Base-by-base conservation (phyloP, 257 asterid genomes). In the Hygrophila difformis region DNA sequence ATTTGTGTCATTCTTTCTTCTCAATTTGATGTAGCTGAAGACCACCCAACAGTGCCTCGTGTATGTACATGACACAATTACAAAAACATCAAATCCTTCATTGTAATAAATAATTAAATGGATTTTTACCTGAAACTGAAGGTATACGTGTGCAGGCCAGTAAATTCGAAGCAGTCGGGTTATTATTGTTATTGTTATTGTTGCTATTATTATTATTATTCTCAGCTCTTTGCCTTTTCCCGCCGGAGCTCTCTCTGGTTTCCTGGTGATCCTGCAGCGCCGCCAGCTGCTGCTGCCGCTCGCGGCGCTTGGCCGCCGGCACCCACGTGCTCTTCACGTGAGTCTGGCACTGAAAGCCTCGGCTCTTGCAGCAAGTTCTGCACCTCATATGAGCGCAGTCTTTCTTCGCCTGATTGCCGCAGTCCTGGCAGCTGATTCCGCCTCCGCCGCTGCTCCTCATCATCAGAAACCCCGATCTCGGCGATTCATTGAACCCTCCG, bases 241-340 rank as follows among this genome's bases (percentile, higher is more conserved):
- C 47, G 23, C 35, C 37, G n/a, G n/a, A n/a, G n/a, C 41, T 43
- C 14, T 47, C 54, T 48, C 21, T 53, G 62, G n/a, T 0, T 6
- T 9, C 46, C 18, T 55, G n/a, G 8, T 15, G 18, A 34, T 54
- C 71, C 43, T 62, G 69, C 31, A 64, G 49, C 15, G 61, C 28
- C 22, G 69, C 8, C 1, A 68, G 53, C 14, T 67, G 79, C 29
- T 74, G 77, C 44, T 74, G 87, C 36, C 84, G 41, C 34, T 81
- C 87, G 8, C 93, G 49, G 22, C 93, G 60, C 58, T 74, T 74
- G 0, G 82, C 72, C 12, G 87, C 93, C 0, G 93, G 93, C 17
- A 81, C 93, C 93, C 93, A 81, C 18, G 93, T 81, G 69, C 81
- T 71, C 59, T 70, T 81, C 0, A 81, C 72, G 49, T 81, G 93